Conservation (phyloP, 2,329 filamentous ascomycete genomes). For the Trichoderma oligosporum region DNA sequence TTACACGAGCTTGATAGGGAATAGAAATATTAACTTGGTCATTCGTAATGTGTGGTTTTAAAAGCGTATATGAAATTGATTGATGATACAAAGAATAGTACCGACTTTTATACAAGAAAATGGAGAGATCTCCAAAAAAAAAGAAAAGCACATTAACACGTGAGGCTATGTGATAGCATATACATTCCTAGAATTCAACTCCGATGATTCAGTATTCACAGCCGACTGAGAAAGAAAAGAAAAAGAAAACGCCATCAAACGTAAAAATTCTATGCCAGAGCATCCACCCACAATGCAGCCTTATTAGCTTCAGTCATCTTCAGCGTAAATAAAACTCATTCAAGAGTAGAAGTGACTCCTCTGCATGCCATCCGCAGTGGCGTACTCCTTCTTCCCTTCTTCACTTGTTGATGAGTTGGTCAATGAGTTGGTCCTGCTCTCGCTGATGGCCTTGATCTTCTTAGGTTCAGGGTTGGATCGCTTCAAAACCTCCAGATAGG, state of each 20-base stretch:
- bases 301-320: not conserved
- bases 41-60: not conserved
- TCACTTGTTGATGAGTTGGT: slow-evolving; percentile 43
- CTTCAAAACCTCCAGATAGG: slow-evolving; percentile 76
- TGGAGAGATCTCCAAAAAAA: not conserved
- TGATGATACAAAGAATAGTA: slow-evolving; percentile 6
- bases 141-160: slow-evolving; percentile 4
- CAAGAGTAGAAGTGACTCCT: slow-evolving; percentile 57
- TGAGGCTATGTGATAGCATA: slow-evolving; percentile 10
- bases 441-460: slow-evolving; percentile 50
- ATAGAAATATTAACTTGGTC: no score
- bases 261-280: slow-evolving; percentile 8
- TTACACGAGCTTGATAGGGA: not conserved
- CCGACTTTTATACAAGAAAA: slow-evolving; percentile 12
- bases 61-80: slow-evolving; percentile 3
- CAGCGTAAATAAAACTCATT: not conserved
- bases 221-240: not conserved
- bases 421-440: slow-evolving; percentile 48
- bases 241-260: not conserved
- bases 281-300: slow-evolving; percentile 5
- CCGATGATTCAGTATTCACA: not conserved
- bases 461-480: slow-evolving; percentile 50
- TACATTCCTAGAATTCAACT: not conserved
- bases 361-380: slow-evolving; percentile 53
- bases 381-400: slow-evolving; percentile 49